These are phyloP conservation scores for Fusarium hainanense DNA, from an alignment of 2,329 filamentous ascomycete genomes.

Conservation along the genomic window DNA sequence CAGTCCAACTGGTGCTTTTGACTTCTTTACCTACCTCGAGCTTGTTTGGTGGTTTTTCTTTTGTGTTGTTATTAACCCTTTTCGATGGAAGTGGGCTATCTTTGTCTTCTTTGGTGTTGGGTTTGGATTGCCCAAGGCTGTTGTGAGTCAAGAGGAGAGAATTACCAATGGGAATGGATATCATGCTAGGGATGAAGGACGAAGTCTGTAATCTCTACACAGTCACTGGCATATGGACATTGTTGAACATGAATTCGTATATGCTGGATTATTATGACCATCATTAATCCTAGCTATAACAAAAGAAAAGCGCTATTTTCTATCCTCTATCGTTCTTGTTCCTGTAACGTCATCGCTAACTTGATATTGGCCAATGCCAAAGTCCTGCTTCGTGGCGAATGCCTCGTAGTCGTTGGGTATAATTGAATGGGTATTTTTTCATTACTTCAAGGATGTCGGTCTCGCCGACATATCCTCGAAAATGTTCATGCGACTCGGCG, in stretches of 20 bases:
- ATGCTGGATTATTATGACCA: not conserved
- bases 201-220: slow-evolving; percentile 15
- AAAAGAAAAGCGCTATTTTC: not conserved
- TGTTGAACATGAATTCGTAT: slow-evolving; percentile 9
- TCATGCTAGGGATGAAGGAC: slow-evolving; percentile 27
- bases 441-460: slow-evolving; percentile 1
- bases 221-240: not conserved
- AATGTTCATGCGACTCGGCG: slow-evolving; percentile 6
- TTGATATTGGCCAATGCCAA: not conserved
- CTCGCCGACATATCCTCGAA: slow-evolving; percentile 2
- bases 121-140: slow-evolving; percentile 69
- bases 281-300: not conserved
- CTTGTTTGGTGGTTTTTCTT: slow-evolving; percentile 88
- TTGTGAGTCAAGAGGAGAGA: slow-evolving; percentile 74
- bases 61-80: slow-evolving; percentile 82
- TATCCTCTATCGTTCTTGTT: not conserved
- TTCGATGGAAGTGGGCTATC: slow-evolving; percentile 88
- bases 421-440: not conserved
- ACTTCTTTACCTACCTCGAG: slow-evolving; percentile 91
- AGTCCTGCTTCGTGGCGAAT: not conserved
- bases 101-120: slow-evolving; percentile 86
- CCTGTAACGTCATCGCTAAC: not conserved
- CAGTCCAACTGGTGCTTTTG: slow-evolving; percentile 80
- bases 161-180: slow-evolving; percentile 50
- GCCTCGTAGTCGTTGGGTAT: not conserved